phyloP scores from a whole-genome alignment of 2,329 filamentous ascomycete genomes.

The Exophiala alcalophila region DNA sequence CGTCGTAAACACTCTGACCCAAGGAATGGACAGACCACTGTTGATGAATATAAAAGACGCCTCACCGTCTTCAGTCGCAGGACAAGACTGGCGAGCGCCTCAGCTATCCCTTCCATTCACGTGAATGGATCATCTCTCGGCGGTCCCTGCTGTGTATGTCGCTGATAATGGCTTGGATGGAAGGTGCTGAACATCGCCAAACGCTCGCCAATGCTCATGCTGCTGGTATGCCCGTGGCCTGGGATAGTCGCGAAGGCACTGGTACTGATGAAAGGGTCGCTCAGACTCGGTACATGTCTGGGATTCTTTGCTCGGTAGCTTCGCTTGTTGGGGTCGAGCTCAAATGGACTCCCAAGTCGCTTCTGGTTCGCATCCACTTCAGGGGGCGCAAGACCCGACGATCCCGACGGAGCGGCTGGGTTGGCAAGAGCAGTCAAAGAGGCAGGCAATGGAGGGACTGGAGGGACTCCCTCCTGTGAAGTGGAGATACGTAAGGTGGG shows the following conservation, averaged over 20 bases:
- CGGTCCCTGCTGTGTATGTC: conserved; percentile 6
- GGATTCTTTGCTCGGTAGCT: conserved; percentile 36
- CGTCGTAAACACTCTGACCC: conserved; percentile 5
- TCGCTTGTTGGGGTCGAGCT: conserved; percentile 37
- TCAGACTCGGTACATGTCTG: conserved; percentile 43
- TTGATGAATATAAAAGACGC: too few relatives aligned
- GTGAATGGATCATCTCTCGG: conserved; percentile 26
- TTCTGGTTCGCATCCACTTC: conserved; percentile 41
- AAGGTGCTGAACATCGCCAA: conserved; percentile 25
- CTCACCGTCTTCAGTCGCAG: too few relatives aligned
- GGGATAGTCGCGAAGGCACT: conserved; percentile 24
- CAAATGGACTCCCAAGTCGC: conserved; percentile 49
- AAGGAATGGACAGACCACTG: too few relatives aligned
- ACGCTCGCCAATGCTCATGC: conserved; percentile 26
- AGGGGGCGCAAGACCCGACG: conserved; percentile 34
- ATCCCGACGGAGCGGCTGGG: conserved; percentile 20
- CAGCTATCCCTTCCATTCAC: conserved; percentile 7
- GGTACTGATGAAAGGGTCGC: conserved; percentile 43
- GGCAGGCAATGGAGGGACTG: conserved; percentile 24
- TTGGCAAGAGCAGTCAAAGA: conserved; percentile 23
- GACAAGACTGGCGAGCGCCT: too few relatives aligned
- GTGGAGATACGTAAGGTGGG: conserved; percentile 33
- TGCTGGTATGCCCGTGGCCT: conserved; percentile 21
- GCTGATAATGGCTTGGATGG: conserved; percentile 21
- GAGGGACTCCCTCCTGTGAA: conserved; percentile 20